Evolutionary conservation across 2,329 filamentous ascomycete genomes (phyloP).

Genomic region (Trichoderma guizhouense): DNA sequence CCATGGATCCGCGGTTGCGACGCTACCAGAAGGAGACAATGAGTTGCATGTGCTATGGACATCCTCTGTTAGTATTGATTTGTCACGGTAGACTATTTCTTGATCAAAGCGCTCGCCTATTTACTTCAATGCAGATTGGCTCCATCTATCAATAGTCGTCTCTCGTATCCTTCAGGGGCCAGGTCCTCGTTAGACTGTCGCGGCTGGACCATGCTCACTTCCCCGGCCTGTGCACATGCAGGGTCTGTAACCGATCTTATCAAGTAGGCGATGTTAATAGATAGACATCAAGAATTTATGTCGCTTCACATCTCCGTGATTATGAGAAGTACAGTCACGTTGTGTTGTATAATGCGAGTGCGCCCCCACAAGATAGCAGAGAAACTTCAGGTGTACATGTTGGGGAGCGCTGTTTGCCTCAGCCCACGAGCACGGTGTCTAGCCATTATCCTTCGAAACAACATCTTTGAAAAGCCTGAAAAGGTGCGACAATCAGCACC

Average conservation of each 20-base stretch:
- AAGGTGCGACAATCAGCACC: too few species aligned
- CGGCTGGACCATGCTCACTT: neutral
- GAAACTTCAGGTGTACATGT: too few species aligned
- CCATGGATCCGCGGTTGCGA: neutral
- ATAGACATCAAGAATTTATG: too few species aligned
- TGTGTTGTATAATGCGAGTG: neutral
- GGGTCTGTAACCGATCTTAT: neutral
- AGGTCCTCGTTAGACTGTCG: too few species aligned
- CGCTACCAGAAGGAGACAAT: neutral
- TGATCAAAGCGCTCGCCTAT: neutral
- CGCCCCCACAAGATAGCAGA: too few species aligned
- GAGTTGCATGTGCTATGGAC: neutral
- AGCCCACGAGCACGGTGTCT: too few species aligned
- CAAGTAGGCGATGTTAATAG: too few species aligned
- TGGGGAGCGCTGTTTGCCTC: too few species aligned
- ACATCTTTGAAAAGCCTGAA: too few species aligned
- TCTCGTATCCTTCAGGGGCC: neutral
- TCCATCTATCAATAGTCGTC: neutral
- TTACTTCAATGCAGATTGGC: neutral
- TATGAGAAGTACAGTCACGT: neutral
- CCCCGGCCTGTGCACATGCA: neutral
- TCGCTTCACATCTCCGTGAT: neutral
- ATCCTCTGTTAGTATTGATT: neutral
- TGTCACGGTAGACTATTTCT: neutral
- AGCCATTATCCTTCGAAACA: too few species aligned